Base-by-base conservation (phyloP, 192 early-diverging fungal species). In the Haplosporangium gracile region DNA sequence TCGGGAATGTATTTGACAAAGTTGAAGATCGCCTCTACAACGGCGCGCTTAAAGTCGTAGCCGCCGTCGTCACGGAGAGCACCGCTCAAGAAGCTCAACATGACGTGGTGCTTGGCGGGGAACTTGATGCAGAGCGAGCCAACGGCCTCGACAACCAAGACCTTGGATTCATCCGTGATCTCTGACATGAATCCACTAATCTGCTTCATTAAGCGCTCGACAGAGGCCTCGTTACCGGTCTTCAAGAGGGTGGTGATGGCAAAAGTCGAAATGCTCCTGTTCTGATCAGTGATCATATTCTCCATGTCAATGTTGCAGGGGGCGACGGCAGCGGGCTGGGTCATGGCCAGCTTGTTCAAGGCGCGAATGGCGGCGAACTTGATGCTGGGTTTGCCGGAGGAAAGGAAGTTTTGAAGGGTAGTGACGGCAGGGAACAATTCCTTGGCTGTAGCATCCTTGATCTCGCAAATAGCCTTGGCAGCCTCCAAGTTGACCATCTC, bases 291-390 rank as follows among this genome's bases (percentile, higher is more conserved):
- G 74, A 99, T 97, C 76, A 99, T 91, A 78, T 95, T 97, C 88
- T 99, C 99, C 95, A 99, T 99, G 89, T 99, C 99, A 71, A 99
- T 89, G 87, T 99, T 99, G 92, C 99, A 99, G 5, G 96, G 96
- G 51, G 94, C 91, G 53, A 99, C 98, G 24, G 97, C 96, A 57
- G 92, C 91, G 2, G 99, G 97, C 68, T 98, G 93, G n/a, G 93
- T 94, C 90, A 97, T 90, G 8, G 99, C 96, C 55, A 99, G 90
- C 78, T 94, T 92, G 88, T 98, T 99, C n/a, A 99, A 91, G 16
- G 98, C 99, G 72, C 99, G 95, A 74, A 99, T 98, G 60, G 98
- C 97, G 2, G 99, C 97, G 91, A 99, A 99, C 70, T 97, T 94
- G 84, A 99, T 91, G 5, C 96, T 96, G 18, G 96, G 93, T 82